A percentile compares a stretch with the other conserved stretches of the same genome.
Conservation (phyloP, 2,329 filamentous ascomycete genomes). For the Ascochyta viciae-villosae region DNA sequence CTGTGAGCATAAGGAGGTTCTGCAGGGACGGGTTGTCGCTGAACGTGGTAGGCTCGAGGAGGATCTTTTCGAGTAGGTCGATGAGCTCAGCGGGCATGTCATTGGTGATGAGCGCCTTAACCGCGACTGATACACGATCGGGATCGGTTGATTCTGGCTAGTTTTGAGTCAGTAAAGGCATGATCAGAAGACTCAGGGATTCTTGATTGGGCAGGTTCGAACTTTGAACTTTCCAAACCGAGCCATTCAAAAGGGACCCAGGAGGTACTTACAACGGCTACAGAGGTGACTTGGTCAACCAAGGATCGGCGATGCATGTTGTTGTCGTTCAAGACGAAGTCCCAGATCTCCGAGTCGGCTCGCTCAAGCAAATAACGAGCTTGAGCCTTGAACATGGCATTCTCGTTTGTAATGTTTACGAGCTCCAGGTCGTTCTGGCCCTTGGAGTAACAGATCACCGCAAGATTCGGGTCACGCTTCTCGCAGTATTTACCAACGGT, state of each 20-base stretch:
- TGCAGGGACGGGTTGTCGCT: constrained; percentile 97
- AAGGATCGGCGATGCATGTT: constrained; percentile 94
- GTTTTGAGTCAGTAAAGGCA: neutral
- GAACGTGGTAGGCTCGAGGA: constrained; percentile 98
- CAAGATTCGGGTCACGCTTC: constrained; percentile 95
- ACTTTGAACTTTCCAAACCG: neutral
- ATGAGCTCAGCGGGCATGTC: constrained; percentile 95
- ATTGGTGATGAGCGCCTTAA: constrained; percentile 88
- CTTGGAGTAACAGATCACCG: constrained; percentile 94
- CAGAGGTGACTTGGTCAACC: constrained; percentile 94
- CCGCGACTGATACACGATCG: constrained; percentile 91
- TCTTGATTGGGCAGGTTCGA: neutral
- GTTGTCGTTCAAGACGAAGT: constrained; percentile 92
- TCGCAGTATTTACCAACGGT: constrained; percentile 97
- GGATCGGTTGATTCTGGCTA: constrained; percentile 73
- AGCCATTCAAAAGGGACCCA: neutral
- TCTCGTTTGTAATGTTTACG: constrained; percentile 98
- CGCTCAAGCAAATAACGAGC: constrained; percentile 93
- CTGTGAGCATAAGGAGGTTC: constrained; percentile 94
- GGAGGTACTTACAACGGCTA: constrained; percentile 67
- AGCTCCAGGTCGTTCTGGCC: constrained; percentile 97
- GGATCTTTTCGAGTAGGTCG: constrained; percentile 98
- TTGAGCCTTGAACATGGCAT: constrained; percentile 99
- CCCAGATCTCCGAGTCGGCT: constrained; percentile 89
- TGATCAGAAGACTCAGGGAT: neutral